phyloP scores from a whole-genome alignment of 169 alveolate species.

The Miamiensis avidus region DNA sequence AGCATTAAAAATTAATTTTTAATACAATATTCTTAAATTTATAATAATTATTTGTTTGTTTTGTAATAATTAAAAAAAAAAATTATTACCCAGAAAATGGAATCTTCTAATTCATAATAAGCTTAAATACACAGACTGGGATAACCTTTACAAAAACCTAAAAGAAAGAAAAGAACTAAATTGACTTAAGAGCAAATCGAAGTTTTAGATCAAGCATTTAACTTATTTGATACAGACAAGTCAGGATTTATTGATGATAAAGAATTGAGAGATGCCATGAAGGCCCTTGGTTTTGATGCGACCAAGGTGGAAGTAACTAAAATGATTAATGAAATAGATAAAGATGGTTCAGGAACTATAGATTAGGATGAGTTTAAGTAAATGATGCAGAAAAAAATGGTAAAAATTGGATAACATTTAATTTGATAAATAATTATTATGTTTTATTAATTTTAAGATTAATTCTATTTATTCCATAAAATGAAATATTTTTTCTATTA shows the following conservation, averaged over 20 bases:
- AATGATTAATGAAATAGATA: conserved; percentile 74
- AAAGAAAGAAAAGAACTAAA: conserved; percentile 42
- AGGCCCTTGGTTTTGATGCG: conserved; percentile 77
- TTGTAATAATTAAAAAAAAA: no score
- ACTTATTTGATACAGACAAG: conserved; percentile 66
- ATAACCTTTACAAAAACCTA: conserved; percentile 15
- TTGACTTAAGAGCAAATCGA: conserved; percentile 52
- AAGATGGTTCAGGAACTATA: conserved; percentile 75
- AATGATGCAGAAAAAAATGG: conserved; percentile 77
- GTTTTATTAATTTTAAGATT: no score
- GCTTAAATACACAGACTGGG: background rate
- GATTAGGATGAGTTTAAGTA: conserved; percentile 77
- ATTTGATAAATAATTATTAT: no score
- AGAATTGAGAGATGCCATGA: conserved; percentile 74
- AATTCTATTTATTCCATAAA: background rate
- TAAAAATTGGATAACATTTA: conserved; percentile 9
- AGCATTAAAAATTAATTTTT: no score
- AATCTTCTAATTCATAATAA: no score
- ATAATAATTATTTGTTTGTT: no score
- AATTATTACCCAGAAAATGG: no score
- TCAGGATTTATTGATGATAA: conserved; percentile 65
- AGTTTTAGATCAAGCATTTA: conserved; percentile 61
- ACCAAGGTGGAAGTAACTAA: conserved; percentile 70
- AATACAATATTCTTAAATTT: no score
- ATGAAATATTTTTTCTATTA: conserved; percentile 31